Evolutionary conservation across 2,329 filamentous ascomycete genomes (phyloP).

Genomic region (Sclerotinia subarctica): DNA sequence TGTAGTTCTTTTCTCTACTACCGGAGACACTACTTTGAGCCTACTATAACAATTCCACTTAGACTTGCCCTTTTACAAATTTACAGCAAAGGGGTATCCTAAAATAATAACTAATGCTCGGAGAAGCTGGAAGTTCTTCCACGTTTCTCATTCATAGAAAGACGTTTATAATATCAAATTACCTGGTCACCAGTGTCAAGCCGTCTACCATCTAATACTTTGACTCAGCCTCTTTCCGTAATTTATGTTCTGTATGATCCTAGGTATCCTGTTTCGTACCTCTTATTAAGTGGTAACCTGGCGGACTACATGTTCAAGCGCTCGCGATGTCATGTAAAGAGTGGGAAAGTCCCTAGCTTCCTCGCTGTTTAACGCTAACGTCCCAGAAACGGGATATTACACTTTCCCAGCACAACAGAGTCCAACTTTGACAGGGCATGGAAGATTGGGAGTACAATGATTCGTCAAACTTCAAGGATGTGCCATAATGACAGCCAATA

Average conservation of each 20-base stretch:
- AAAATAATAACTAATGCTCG: neutral
- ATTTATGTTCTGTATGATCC: neutral
- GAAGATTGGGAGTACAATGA: neutral
- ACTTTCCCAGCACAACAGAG: neutral
- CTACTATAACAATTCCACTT: neutral
- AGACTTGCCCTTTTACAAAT: neutral
- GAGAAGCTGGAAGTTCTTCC: neutral
- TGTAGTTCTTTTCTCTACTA: neutral
- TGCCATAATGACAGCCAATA: neutral
- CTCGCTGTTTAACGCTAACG: neutral
- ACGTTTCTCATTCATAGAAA: neutral
- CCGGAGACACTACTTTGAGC: slow-evolving; percentile 1
- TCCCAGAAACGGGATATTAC: slow-evolving; percentile 11
- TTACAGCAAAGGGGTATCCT: slow-evolving; percentile 1
- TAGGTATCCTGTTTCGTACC: too few species aligned
- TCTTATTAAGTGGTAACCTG: neutral
- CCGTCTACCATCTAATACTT: neutral
- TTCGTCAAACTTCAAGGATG: neutral
- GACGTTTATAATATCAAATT: neutral
- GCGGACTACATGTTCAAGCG: slow-evolving; percentile 8
- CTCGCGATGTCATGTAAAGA: neutral
- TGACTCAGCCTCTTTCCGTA: neutral
- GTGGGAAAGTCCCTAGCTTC: slow-evolving; percentile 1
- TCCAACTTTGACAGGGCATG: neutral
- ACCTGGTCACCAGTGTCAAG: neutral